phyloP scores from a whole-genome alignment of 1,139 yeast genomes.

The Geotrichum macrosporum region DNA sequence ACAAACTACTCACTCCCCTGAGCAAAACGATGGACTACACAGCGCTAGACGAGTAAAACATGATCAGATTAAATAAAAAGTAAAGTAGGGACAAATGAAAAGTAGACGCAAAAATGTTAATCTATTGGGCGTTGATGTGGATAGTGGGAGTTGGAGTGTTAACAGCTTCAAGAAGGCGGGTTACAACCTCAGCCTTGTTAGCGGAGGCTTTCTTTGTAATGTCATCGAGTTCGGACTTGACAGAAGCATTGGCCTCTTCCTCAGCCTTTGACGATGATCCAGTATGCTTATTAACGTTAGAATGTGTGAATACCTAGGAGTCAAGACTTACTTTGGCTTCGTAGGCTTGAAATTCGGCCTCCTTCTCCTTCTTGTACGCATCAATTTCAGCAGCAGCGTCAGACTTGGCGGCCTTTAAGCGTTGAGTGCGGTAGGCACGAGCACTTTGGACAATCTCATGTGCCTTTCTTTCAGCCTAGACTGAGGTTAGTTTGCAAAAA shows the following conservation, averaged over 20 bases:
- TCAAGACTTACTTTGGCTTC: constrained; percentile 50
- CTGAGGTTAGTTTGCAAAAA: background rate
- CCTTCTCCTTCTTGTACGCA: constrained; percentile 80
- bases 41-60: background rate
- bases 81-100: constrained; percentile 2
- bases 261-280: constrained; percentile 65
- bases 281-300: constrained; percentile 43
- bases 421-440: constrained; percentile 77
- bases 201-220: constrained; percentile 55
- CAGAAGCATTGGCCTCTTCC: constrained; percentile 59
- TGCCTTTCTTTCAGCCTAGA: constrained; percentile 87
- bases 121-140: constrained; percentile 63
- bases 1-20: background rate
- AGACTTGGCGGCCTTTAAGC: constrained; percentile 87
- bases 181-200: constrained; percentile 65
- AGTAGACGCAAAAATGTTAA: background rate
- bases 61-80: background rate
- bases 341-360: constrained; percentile 67
- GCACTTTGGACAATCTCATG: constrained; percentile 92
- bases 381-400: constrained; percentile 91
- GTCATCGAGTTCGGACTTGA: constrained; percentile 43
- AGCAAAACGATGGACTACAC: background rate
- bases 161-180: constrained; percentile 75
- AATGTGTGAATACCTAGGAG: background rate
- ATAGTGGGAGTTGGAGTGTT: constrained; percentile 73